These are phyloP conservation scores for Zelopaecilomyces penicillatus DNA, from an alignment of 2,329 filamentous ascomycete species.

Conservation along the genomic window DNA sequence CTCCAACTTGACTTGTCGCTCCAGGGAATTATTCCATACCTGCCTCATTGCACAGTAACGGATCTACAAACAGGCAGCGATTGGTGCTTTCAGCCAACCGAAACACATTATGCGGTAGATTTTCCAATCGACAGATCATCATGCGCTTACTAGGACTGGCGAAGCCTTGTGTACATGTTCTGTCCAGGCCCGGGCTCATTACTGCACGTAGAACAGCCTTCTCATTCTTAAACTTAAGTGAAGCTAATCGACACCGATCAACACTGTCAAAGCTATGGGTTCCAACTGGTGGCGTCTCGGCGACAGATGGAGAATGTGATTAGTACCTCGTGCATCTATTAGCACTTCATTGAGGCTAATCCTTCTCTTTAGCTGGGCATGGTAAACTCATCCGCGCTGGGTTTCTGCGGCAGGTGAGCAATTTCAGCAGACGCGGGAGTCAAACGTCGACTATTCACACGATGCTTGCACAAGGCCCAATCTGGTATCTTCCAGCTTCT, in stretches of 20 bases:
- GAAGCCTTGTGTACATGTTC: background rate
- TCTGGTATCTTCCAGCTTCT: constrained; percentile 89
- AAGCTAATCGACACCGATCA: constrained; percentile 18
- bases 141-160: no score
- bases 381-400: constrained; percentile 61
- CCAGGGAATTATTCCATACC: no score
- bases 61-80: no score
- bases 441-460: background rate
- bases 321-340: background rate
- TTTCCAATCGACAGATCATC: no score
- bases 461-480: constrained; percentile 51
- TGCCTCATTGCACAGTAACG: no score
- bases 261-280: constrained; percentile 68
- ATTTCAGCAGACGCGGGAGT: constrained; percentile 1
- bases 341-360: background rate
- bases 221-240: constrained; percentile 26
- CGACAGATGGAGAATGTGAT: constrained; percentile 45
- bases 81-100: no score
- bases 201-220: constrained; percentile 13
- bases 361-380: constrained; percentile 47
- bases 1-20: no score
- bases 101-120: no score
- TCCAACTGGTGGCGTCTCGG: constrained; percentile 62
- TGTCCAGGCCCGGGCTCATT: constrained; percentile 4
- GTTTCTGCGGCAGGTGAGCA: constrained; percentile 59